Conservation (phyloP, 768 basidiomycete species). For the Cyclocybe aegerita region DNA sequence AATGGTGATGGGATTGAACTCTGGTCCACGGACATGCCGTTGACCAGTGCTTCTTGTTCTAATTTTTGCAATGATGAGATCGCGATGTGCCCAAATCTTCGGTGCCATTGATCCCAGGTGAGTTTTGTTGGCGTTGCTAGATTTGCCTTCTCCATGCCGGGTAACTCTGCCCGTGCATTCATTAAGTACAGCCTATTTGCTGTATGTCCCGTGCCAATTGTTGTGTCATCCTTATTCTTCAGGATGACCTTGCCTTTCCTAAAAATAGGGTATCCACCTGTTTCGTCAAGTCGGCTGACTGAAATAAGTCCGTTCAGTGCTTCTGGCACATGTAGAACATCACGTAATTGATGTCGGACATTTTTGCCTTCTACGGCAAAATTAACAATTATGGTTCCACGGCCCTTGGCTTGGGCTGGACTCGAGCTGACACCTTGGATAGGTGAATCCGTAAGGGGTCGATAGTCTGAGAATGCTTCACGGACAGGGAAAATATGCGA, state of each 20-base stretch:
- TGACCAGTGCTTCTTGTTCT: conserved; percentile 13
- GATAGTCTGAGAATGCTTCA: conserved; percentile 15
- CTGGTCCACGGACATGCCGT: conserved; percentile 16
- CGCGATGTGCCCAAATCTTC: conserved; percentile 22
- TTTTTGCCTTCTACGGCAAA: conserved; percentile 14
- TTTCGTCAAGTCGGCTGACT: conserved; percentile 17
- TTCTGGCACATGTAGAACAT: conserved; percentile 21
- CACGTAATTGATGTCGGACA: conserved; percentile 12
- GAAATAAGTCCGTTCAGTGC: conserved; percentile 23
- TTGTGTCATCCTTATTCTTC: conserved; percentile 6
- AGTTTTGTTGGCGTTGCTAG: conserved; percentile 9
- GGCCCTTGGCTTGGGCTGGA: conserved; percentile 9
- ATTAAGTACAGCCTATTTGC: conserved; percentile 15
- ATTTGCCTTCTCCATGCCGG: conserved; percentile 6
- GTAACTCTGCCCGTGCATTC: conserved; percentile 8
- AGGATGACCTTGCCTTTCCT: conserved; percentile 11
- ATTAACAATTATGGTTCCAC: conserved; percentile 18
- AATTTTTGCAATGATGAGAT: conserved; percentile 18
- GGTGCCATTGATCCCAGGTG: conserved; percentile 29
- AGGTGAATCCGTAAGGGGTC: conserved; percentile 4
- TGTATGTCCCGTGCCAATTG: conserved; percentile 6
- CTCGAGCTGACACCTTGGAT: conserved; percentile 9
- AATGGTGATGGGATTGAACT: conserved; percentile 13
- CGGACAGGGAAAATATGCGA: conserved; percentile 13
- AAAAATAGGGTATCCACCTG: conserved; percentile 14